Percentiles rank a stretch among this genome's conserved stretches.
These are phyloP conservation scores for Quercus engelmannii DNA, from an alignment of 306 rosid genomes.

Conservation along the genomic window DNA sequence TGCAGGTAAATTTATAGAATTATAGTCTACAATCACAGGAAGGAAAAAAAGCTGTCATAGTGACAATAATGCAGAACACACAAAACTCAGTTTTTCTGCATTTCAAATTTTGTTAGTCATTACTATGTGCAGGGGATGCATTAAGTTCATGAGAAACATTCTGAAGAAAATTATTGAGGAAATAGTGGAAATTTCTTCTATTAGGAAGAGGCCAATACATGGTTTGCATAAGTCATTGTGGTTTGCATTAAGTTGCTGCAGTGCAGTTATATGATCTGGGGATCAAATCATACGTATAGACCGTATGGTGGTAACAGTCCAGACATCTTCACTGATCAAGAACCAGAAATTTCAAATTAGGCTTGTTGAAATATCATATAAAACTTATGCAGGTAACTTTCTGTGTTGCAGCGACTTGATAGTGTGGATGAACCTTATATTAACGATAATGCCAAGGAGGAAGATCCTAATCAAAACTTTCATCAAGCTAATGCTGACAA, in stretches of 20 bases:
- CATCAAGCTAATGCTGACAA: conserved; percentile 75
- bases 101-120: not conserved
- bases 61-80: too few relatives aligned
- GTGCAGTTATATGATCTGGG: not conserved
- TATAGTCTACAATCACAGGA: too few relatives aligned
- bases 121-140: not conserved
- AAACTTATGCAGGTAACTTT: conserved; percentile 12
- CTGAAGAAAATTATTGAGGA: not conserved
- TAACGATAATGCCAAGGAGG: conserved; percentile 30
- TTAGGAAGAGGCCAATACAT: not conserved
- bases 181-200: not conserved
- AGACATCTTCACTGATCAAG: not conserved
- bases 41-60: too few relatives aligned
- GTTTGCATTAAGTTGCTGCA: not conserved
- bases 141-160: not conserved
- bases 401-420: conserved; percentile 66
- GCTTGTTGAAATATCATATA: not conserved
- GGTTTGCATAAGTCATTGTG: too few relatives aligned
- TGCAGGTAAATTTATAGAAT: too few relatives aligned
- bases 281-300: not conserved
- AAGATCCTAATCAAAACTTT: conserved; percentile 36
- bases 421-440: conserved; percentile 50
- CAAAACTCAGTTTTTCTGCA: too few relatives aligned
- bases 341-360: not conserved
- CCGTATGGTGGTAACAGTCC: not conserved